phyloP scores from a whole-genome alignment of 169 alveolate genomes.

The Plasmodium adleri region DNA sequence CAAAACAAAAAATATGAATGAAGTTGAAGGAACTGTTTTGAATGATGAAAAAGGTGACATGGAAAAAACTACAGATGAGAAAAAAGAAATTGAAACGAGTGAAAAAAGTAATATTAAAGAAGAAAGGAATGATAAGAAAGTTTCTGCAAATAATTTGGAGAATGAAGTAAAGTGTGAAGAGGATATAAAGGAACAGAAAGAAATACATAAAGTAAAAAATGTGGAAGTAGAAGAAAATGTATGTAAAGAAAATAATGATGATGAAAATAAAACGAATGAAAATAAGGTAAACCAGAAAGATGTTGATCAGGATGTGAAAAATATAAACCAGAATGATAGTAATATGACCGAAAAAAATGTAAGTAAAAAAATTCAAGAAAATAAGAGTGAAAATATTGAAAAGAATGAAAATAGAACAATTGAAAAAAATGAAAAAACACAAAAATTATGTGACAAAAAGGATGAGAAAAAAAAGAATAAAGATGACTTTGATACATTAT shows the following conservation, averaged over 20 bases:
- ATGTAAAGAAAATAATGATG: background rate
- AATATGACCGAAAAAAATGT: background rate
- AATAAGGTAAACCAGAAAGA: background rate
- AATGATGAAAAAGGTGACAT: background rate
- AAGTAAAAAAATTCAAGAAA: background rate
- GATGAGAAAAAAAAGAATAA: constrained; percentile 26
- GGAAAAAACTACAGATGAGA: background rate
- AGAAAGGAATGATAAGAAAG: background rate
- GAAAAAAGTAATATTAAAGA: background rate
- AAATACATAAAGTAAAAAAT: background rate
- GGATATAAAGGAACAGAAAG: constrained; percentile 4
- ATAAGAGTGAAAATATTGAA: background rate
- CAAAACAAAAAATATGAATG: background rate
- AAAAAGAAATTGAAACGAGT: background rate
- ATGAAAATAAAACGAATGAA: constrained; percentile 2
- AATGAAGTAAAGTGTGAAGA: background rate
- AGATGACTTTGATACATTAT: constrained; percentile 15
- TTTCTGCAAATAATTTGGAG: background rate
- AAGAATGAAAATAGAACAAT: background rate
- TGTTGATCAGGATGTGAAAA: background rate
- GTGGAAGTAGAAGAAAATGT: background rate
- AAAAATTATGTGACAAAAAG: constrained; percentile 2
- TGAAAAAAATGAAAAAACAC: background rate
- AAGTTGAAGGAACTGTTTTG: background rate
- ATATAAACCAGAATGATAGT: background rate